A percentile compares a stretch with the other conserved stretches of the same genome.
Evolutionary conservation across 208 protist species (phyloP).

Genomic region (Trypanosoma boissoni): DNA sequence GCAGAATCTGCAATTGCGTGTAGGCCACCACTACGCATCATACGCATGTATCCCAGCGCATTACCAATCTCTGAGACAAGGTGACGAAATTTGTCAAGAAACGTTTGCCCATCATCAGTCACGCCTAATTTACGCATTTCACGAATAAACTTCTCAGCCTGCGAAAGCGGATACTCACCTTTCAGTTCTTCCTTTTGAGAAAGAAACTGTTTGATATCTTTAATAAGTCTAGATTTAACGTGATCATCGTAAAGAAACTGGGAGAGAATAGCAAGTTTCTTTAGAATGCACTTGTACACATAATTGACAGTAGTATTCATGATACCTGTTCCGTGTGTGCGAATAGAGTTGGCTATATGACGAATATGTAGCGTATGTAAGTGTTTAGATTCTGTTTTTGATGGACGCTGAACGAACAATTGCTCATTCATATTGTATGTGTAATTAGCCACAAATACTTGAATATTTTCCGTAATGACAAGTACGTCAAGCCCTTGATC

Average conservation of each 20-base stretch:
- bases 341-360: conserved; percentile 96
- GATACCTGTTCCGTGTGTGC: conserved; percentile 97
- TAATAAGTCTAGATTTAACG: conserved; percentile 88
- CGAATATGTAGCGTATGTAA: conserved; percentile 95
- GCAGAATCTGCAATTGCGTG: conserved; percentile 89
- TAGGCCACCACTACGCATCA: conserved; percentile 91
- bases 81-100: conserved; percentile 92
- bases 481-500: conserved; percentile 96
- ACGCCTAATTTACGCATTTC: conserved; percentile 92
- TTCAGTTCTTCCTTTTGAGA: conserved; percentile 59
- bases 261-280: conserved; percentile 93
- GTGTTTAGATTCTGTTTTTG: conserved; percentile 81
- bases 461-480: conserved; percentile 97
- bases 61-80: conserved; percentile 98
- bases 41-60: conserved; percentile 96
- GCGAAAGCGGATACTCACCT: conserved; percentile 86
- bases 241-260: conserved; percentile 98
- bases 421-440: conserved; percentile 98
- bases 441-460: conserved; percentile 96
- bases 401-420: conserved; percentile 92
- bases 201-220: conserved; percentile 70
- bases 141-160: conserved; percentile 89
- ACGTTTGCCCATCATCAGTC: conserved; percentile 73
- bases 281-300: conserved; percentile 94
- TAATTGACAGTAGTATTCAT: conserved; percentile 98